phyloP scores from a whole-genome alignment of 306 rosid species.

The Trifolium fragiferum region DNA sequence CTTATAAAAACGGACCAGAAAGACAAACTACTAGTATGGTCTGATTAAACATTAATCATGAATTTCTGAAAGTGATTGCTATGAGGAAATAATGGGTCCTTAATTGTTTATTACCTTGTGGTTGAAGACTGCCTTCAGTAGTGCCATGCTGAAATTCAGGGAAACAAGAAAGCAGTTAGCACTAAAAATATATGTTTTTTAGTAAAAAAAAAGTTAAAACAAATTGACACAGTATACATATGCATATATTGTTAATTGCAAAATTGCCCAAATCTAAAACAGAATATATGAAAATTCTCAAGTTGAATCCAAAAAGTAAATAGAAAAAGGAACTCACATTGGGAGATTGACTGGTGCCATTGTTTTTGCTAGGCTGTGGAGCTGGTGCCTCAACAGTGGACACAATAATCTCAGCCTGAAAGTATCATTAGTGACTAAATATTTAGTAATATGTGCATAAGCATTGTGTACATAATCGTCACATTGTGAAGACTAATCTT shows the following conservation, averaged over 20 bases:
- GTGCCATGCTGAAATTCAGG: conserved; percentile 55
- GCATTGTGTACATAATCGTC: not conserved
- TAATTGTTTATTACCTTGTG: conserved; percentile 51
- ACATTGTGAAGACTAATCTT: not conserved
- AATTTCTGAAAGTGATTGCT: too few species aligned
- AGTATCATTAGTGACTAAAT: too few species aligned
- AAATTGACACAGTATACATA: not conserved
- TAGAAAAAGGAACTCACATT: conserved; percentile 46
- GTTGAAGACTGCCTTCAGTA: conserved; percentile 73
- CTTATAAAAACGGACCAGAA: too few species aligned
- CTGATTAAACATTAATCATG: not conserved
- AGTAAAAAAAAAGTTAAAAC: not conserved
- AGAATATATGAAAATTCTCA: conserved; percentile 35
- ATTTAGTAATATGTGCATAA: not conserved
- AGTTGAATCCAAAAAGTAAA: conserved; percentile 3
- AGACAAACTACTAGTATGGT: not conserved
- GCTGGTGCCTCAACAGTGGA: conserved; percentile 61
- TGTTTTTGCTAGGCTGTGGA: conserved; percentile 56
- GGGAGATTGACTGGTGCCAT: conserved; percentile 35
- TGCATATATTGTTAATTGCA: not conserved
- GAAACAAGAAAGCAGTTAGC: not conserved
- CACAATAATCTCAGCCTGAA: conserved; percentile 43
- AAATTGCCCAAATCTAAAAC: conserved; percentile 9
- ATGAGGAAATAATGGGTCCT: not conserved
- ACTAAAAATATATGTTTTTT: not conserved